Base-by-base conservation (phyloP, 768 basidiomycete genomes). In the Tremella fuciformis region DNA sequence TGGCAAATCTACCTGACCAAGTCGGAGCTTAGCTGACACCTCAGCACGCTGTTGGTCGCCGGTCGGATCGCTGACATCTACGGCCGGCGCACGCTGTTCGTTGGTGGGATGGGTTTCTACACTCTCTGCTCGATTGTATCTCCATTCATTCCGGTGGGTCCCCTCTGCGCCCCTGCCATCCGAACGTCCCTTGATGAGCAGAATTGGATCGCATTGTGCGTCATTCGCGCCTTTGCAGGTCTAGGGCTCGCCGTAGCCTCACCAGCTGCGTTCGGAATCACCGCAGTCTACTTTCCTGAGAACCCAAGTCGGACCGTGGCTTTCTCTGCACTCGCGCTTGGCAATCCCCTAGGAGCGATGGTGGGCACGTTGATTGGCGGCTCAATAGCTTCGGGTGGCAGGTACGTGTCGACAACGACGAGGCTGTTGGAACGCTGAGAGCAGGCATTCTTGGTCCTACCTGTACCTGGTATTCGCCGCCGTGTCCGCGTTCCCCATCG, bases 291-390 rank as follows among this genome's bases (percentile, higher is more conserved):
- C 21, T 38, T 64, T 26, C 50, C 52, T 15, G 34, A 67, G 18
- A 61, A 67, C 24, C 59, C 67, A n/a, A 80, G 83, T 0, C 83
- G 91, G 11, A 84, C 87, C 0, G 74, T 84, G 0, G 91, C 88
- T 0, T 91, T 93, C 61, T 83, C 91, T 0, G 85, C 86, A 0
- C 91, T 91, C 60, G 81, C 86, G 0, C 86, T 88, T 0, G 91
- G 91, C 24, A 87, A 85, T 1, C 89, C 91, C 0, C 67, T 92
- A 3, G 90, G 91, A 0, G 86, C 82, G 0, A 85, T 83, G 0
- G 78, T 89, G 8, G 89, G 90, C 0, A 80, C 79, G 34, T 77
- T 84, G 0, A 55, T 88, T 0, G 89, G 89, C 13, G 88, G 87
- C 6, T 78, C 85, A 1, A 74, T 89, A 18, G 85, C 85, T 0